Conservation (phyloP, 495 filamentous ascomycete genomes). For the Xylaria nigripes region DNA sequence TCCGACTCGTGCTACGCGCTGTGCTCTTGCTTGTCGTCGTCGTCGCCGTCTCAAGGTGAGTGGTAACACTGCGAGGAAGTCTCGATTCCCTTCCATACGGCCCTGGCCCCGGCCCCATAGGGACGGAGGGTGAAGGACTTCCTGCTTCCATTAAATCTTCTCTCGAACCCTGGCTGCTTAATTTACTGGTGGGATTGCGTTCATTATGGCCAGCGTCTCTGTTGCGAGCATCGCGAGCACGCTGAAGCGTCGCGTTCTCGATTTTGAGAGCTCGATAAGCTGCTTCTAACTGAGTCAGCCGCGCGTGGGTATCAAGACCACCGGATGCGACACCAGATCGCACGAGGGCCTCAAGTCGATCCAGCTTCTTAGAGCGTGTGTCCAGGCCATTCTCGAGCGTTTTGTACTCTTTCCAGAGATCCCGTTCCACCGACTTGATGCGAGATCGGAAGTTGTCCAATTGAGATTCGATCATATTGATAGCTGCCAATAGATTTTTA, state of each 20-base stretch:
- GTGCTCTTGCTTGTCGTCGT: slow-evolving; percentile 19
- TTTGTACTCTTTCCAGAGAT: slow-evolving; percentile 85
- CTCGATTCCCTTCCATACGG: slow-evolving; percentile 31
- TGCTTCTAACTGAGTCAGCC: slow-evolving; percentile 64
- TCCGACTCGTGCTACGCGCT: slow-evolving; percentile 24
- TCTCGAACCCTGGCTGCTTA: slow-evolving; percentile 17
- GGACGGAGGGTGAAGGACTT: slow-evolving; percentile 42
- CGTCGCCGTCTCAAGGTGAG: slow-evolving; percentile 17
- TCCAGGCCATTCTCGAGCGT: slow-evolving; percentile 74
- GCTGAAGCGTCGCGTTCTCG: slow-evolving; percentile 67
- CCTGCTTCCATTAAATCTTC: slow-evolving; percentile 26
- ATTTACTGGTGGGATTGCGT: slow-evolving; percentile 13
- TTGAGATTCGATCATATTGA: slow-evolving; percentile 80
- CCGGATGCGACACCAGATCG: slow-evolving; percentile 43
- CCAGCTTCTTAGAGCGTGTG: slow-evolving; percentile 73
- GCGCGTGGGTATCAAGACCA: slow-evolving; percentile 40
- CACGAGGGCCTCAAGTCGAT: slow-evolving; percentile 71
- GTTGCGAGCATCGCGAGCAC: slow-evolving; percentile 39
- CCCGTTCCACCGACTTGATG: slow-evolving; percentile 75
- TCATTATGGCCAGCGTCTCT: slow-evolving; percentile 23
- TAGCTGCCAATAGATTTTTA: slow-evolving; percentile 76
- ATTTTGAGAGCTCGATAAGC: slow-evolving; percentile 77
- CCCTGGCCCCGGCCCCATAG: slow-evolving; percentile 28
- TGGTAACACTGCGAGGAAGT: slow-evolving; percentile 31
- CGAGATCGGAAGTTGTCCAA: slow-evolving; percentile 72